These are phyloP conservation scores for Sphaceloma murrayae DNA, from an alignment of 2,329 filamentous ascomycete genomes.

Conservation along the genomic window DNA sequence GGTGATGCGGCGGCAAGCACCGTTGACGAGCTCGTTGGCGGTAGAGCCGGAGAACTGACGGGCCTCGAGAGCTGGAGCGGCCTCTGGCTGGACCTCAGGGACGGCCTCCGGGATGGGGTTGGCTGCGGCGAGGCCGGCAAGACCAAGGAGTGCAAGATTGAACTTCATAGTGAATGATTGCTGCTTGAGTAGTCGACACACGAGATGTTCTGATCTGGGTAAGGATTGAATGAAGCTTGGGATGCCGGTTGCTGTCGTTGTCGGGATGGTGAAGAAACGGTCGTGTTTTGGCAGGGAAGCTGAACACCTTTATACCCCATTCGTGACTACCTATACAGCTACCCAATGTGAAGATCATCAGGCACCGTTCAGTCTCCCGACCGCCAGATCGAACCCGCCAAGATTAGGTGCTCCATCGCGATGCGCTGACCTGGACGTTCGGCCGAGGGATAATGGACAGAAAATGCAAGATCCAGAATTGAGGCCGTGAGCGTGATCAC, in stretches of 20 bases:
- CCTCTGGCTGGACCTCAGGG: conserved; percentile 5
- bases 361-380: not conserved
- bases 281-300: conserved; percentile 11
- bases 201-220: conserved; percentile 4
- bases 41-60: conserved; percentile 11
- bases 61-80: conserved; percentile 3
- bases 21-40: conserved; percentile 20
- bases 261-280: conserved; percentile 4
- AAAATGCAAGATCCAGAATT: not conserved
- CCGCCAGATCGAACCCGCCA: not conserved
- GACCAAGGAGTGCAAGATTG: conserved; percentile 15
- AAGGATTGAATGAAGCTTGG: conserved; percentile 7
- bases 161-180: conserved; percentile 15
- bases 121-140: conserved; percentile 11
- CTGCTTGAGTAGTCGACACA: not conserved
- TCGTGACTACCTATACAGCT: not conserved
- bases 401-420: conserved; percentile 1
- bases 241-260: conserved; percentile 9
- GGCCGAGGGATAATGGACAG: conserved; percentile 8
- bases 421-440: conserved; percentile 2
- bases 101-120: conserved; percentile 2
- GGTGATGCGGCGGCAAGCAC: conserved; percentile 38
- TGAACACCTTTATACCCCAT: conserved; percentile 2
- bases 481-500: conserved; percentile 12
- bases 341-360: conserved; percentile 6